Evolutionary conservation across 2,329 filamentous ascomycete species (phyloP), one percentile per base, ranked within the genome.

Genomic region (Fusarium denticulatum): DNA sequence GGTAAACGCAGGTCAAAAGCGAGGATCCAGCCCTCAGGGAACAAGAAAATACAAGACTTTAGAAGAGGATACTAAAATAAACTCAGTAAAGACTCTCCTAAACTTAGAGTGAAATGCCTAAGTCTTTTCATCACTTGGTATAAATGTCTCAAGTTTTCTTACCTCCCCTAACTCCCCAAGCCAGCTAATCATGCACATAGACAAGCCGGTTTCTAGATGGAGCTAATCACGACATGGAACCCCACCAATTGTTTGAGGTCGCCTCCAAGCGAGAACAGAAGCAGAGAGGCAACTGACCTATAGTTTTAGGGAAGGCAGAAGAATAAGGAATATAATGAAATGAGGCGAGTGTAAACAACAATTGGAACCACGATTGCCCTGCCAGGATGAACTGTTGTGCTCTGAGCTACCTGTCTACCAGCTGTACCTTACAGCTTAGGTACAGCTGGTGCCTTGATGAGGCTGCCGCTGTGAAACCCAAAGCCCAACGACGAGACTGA

Each of bases 391-490:
- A 32, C 34, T 60, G 64, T 60, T 53, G 39, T 40, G 42, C 55
- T 46, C 28, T 20, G 24, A 49, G 32, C 30, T 28, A 34, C 32
- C 32, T 28, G 20, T 49, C 42, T 55, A 39, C 45, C 26, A 53
- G 28, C 60, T 67, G 49, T 37, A 28, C 34, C 34, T 40, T 40
- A 40, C 37, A 40, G 37, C 37, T 40, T 40, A 63, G 70, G 66
- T 55, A 71, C 61, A 60, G n/a, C 34, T 50, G 57, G 45, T 52
- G 59, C 55, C 43, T 69, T 63, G 52, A 60, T 40, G 42, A 72
- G 62, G 62, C 56, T 46, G 62, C 45, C 36, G 53, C 40, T 36
- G 58, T 74, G 67, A 71, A 70, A 71, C 71, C 58, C 45, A 42
- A 71, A 60, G n/a, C 37, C 62, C 42, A 71, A 67, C 28, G 30